Percentiles rank a stretch among this genome's conserved stretches.
phyloP scores from a whole-genome alignment of 1,284 basidiomycete genomes.

The Veloporphyrellus conicus region DNA sequence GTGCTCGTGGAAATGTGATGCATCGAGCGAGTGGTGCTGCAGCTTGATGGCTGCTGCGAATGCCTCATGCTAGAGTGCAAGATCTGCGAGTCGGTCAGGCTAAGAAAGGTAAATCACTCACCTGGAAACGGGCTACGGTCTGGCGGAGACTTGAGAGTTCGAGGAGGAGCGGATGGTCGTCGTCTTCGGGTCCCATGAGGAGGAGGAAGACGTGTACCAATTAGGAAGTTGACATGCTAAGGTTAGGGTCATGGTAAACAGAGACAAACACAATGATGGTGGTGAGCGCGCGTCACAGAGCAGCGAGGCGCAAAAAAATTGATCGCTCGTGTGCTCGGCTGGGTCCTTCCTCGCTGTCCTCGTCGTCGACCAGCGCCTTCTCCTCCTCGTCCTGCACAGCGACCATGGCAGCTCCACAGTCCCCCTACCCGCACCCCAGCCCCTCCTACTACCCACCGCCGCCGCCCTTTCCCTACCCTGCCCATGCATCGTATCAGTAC shows the following conservation, averaged over 20 bases:
- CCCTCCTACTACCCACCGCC: slow-evolving; percentile 21
- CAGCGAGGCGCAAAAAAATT: slow-evolving; percentile 12
- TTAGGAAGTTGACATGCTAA: background rate
- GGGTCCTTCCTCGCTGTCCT: slow-evolving; percentile 7
- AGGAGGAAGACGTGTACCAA: background rate
- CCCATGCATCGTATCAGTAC: slow-evolving; percentile 23
- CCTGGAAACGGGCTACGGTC: slow-evolving; percentile 67
- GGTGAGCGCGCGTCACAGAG: background rate
- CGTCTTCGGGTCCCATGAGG: slow-evolving; percentile 25
- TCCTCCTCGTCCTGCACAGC: slow-evolving; percentile 10
- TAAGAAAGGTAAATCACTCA: slow-evolving; percentile 21
- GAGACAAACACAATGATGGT: slow-evolving; percentile 13
- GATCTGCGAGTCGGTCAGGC: slow-evolving; percentile 8
- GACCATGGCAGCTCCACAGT: slow-evolving; percentile 25
- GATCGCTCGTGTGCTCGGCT: slow-evolving; percentile 13
- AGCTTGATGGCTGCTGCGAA: slow-evolving; percentile 60
- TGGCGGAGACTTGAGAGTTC: slow-evolving; percentile 62
- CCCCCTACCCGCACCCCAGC: slow-evolving; percentile 23
- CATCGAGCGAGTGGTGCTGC: slow-evolving; percentile 56
- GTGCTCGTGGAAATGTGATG: slow-evolving; percentile 47
- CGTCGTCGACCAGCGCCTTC: slow-evolving; percentile 11
- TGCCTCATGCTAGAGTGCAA: slow-evolving; percentile 55
- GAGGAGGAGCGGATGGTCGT: slow-evolving; percentile 61
- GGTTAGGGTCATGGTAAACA: slow-evolving; percentile 28
- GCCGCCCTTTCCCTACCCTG: slow-evolving; percentile 13